Evolutionary conservation across 768 basidiomycete genomes (phyloP), one percentile per base, ranked within the genome.

Genomic region (Tricholoma saponaceum): DNA sequence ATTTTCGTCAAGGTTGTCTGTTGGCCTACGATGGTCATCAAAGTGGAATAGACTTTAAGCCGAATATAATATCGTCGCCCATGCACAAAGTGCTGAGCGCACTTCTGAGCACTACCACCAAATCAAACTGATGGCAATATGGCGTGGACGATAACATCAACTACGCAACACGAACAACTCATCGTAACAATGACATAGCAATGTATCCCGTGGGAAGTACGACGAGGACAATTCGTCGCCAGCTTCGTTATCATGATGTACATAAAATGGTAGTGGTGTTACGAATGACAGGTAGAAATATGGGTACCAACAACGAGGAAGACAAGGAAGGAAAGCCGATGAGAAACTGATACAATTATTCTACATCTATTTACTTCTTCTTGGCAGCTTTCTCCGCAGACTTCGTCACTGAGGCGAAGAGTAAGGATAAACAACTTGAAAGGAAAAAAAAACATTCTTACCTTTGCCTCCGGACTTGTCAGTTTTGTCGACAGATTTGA

Each of bases 401-500:
- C 86, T 95, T 94, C 66, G 92, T 94, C 68, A 94, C 91, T 90
- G 61, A 37, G 30, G 52, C 12, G 20, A 43, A 33, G 33, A 47
- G 33, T 55, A n/a, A 41, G 52, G 51, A 25, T 55, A 54, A 23
- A 28, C 26, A 50, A 56, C 14, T 37, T 49, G 18, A 56, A 47
- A 49, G 51, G 16, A 4, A n/a, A 30, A 5, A 22, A 39, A 56
- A 26, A 54, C 20, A 2, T 9, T 74, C 79, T 71, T 67, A 88
- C 87, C 85, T 85, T 96, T 96, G 67, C 95, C 94, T 68, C 83
- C 80, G 70, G 79, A 66, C 77, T 92, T 95, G 58, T 95, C 94
- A 64, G 92, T 84, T 87, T 95, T 96, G 55, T 97, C 95, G 62
- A 97, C 95, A 60, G 86, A 85, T 83, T 98, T 98, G 85, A 98